These are phyloP conservation scores for Umbelopsis sp. DNA, from an alignment of 371 early-diverging fungal genomes.

Conservation along the genomic window DNA sequence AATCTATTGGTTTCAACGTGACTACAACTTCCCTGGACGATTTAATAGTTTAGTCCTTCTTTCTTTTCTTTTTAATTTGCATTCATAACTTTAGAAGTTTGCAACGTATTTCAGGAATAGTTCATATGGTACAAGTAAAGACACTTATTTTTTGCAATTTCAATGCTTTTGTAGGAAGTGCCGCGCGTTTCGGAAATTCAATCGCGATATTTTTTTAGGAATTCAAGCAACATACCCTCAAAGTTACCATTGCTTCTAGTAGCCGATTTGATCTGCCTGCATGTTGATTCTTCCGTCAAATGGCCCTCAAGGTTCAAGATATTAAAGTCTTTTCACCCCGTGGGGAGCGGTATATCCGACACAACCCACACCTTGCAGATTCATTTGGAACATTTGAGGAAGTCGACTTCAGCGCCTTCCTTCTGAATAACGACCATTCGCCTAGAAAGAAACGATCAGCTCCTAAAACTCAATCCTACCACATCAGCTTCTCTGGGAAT, in stretches of 20 bases:
- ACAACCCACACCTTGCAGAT: constrained; percentile 1
- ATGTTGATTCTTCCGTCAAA: neutral
- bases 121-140: no score
- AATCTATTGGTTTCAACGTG: constrained; percentile 38
- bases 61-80: neutral
- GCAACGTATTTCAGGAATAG: neutral
- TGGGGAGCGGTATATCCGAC: constrained; percentile 9
- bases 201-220: neutral
- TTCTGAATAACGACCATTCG: neutral
- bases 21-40: constrained; percentile 42
- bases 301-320: constrained; percentile 15
- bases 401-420: constrained; percentile 10
- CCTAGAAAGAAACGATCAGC: neutral
- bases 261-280: neutral
- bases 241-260: neutral
- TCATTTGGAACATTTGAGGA: constrained; percentile 3
- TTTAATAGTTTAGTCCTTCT: constrained; percentile 26
- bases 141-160: neutral
- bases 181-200: neutral
- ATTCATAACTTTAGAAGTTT: neutral
- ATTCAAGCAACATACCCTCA: neutral
- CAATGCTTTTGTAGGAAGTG: neutral
- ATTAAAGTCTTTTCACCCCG: constrained; percentile 5
- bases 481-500: constrained; percentile 1
- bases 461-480: neutral